These are phyloP conservation scores for Cladosporium sp. DNA, from an alignment of 2,329 filamentous ascomycete genomes.

Conservation along the genomic window DNA sequence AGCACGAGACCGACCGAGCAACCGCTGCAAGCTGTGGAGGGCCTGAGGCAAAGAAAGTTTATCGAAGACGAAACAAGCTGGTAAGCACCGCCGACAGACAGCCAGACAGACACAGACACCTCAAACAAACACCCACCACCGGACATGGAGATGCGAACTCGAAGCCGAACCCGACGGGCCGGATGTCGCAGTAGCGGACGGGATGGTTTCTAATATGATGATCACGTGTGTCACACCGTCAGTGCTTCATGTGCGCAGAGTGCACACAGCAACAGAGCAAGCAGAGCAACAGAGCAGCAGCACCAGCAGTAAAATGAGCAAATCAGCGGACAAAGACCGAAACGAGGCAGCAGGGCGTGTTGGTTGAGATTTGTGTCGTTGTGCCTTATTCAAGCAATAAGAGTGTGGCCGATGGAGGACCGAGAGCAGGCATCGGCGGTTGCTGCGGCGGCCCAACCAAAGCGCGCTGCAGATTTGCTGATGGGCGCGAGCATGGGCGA, in stretches of 20 bases:
- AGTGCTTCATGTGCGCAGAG: conserved; percentile 2
- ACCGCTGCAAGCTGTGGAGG: background rate
- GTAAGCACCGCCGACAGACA: background rate
- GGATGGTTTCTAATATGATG: background rate
- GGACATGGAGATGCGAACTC: conserved; percentile 6
- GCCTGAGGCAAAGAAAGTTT: conserved; percentile 1
- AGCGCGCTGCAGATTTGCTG: conserved; percentile 4
- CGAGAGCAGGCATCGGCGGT: conserved; percentile 12
- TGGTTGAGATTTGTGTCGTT: conserved; percentile 3
- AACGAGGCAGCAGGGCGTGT: conserved; percentile 3
- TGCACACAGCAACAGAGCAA: background rate
- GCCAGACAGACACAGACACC: background rate
- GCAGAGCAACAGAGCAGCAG: background rate
- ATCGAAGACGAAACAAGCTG: background rate
- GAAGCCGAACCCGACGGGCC: conserved; percentile 6
- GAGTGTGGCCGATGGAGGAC: conserved; percentile 18
- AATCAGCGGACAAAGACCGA: conserved; percentile 3
- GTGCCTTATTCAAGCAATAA: background rate
- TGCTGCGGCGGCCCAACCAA: conserved; percentile 22
- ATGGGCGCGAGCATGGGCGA: background rate
- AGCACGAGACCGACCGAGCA: conserved; percentile 16
- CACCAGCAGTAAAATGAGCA: background rate
- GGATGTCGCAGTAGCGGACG: background rate
- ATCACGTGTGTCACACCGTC: conserved; percentile 10
- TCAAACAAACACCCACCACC: background rate